Evolutionary conservation across 495 filamentous ascomycete species (phyloP).

Genomic region (Echria macrotheca): DNA sequence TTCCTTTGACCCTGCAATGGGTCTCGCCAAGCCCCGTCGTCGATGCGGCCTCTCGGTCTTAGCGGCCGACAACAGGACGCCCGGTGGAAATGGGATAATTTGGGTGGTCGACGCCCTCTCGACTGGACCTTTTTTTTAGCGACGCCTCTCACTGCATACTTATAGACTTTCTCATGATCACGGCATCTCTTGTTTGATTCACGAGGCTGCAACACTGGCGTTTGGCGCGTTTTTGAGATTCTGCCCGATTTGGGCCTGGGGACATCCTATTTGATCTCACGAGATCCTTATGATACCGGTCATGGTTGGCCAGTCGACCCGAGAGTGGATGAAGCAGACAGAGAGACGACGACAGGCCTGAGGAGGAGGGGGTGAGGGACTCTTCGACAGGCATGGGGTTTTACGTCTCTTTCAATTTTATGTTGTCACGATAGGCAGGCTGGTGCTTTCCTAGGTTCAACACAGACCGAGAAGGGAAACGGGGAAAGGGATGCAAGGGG

Average conservation of each 20-base stretch:
- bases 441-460: too few relatives aligned
- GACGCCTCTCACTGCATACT: conserved; percentile 3
- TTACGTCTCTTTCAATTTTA: too few relatives aligned
- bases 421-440: conserved; percentile 4
- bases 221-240: conserved; percentile 2
- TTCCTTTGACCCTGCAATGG: background rate
- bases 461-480: too few relatives aligned
- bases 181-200: conserved; percentile 5
- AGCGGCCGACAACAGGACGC: background rate
- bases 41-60: too few relatives aligned
- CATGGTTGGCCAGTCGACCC: background rate
- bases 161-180: conserved; percentile 10
- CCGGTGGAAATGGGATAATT: too few relatives aligned
- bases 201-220: conserved; percentile 1
- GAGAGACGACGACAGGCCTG: background rate
- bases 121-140: too few relatives aligned
- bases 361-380: background rate
- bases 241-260: background rate
- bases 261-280: too few relatives aligned
- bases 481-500: too few relatives aligned
- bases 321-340: background rate
- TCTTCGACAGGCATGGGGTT: background rate
- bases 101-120: too few relatives aligned
- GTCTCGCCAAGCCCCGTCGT: too few relatives aligned
- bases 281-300: too few relatives aligned